A percentile compares a stretch with the other conserved stretches of the same genome.
Evolutionary conservation across 2,329 filamentous ascomycete genomes (phyloP).

Genomic region (Colletotrichum sp.): DNA sequence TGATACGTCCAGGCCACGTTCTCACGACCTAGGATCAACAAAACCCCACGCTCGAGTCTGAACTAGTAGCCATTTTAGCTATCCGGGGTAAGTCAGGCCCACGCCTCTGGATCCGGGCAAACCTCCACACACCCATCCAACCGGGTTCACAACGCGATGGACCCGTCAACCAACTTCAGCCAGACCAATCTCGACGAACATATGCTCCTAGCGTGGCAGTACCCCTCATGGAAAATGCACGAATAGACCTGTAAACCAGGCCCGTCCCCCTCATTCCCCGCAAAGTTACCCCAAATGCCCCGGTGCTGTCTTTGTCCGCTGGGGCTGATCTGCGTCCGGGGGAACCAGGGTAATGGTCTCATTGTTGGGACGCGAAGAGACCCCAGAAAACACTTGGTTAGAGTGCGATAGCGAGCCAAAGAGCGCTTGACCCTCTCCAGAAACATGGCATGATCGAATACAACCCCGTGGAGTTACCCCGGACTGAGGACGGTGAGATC

Average conservation of each 20-base stretch:
- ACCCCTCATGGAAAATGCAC: neutral
- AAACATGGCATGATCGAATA: neutral
- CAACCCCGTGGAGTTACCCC: slow-evolving; percentile 11
- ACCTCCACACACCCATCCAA: neutral
- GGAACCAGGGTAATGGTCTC: neutral
- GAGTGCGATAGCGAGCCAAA: neutral
- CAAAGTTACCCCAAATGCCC: slow-evolving; percentile 1
- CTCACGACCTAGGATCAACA: neutral
- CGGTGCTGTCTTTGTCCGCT: slow-evolving; percentile 9
- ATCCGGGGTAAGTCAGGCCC: slow-evolving; percentile 15
- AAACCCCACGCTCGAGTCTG: neutral
- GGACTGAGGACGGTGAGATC: neutral
- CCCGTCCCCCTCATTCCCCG: neutral
- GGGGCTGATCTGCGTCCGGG: neutral
- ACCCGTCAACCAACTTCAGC: neutral
- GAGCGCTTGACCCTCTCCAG: no score
- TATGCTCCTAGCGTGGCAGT: neutral
- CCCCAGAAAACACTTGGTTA: neutral
- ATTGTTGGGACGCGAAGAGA: neutral
- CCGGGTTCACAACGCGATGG: neutral
- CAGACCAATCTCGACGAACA: neutral
- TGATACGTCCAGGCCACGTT: neutral
- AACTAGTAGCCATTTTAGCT: neutral
- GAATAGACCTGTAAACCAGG: neutral
- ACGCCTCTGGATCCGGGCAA: neutral